These are phyloP conservation scores for Lachnellula arida DNA, from an alignment of 2,329 filamentous ascomycete species.

Conservation along the genomic window DNA sequence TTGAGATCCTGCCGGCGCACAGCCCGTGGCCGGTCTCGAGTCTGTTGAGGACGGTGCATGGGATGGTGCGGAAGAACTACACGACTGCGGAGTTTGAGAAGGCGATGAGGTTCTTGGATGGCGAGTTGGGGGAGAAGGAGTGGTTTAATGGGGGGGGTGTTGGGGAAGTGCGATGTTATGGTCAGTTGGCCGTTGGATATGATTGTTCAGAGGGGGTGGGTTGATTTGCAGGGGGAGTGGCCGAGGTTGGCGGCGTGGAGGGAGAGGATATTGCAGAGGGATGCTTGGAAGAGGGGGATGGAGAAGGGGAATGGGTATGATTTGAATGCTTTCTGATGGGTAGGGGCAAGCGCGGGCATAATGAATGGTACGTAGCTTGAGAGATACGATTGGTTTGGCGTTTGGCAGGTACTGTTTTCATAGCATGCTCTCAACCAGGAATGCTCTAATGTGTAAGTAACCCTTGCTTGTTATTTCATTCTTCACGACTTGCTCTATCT, in stretches of 20 bases:
- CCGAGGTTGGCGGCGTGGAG: slow-evolving; percentile 33
- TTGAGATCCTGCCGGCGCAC: slow-evolving; percentile 20
- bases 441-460: too few species aligned
- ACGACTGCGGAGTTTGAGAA: slow-evolving; percentile 22
- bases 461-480: too few species aligned
- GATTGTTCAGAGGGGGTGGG: slow-evolving; percentile 27
- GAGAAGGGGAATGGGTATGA: slow-evolving; percentile 33
- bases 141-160: slow-evolving; percentile 31
- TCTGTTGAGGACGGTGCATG: slow-evolving; percentile 15
- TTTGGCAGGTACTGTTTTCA: too few species aligned
- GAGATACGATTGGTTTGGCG: too few species aligned
- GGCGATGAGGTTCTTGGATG: slow-evolving; percentile 21
- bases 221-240: slow-evolving; percentile 30
- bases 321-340: slow-evolving; percentile 10
- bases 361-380: too few species aligned
- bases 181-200: slow-evolving; percentile 34
- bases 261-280: slow-evolving; percentile 25
- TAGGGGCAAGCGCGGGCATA: neutral
- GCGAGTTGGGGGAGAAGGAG: slow-evolving; percentile 21
- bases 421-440: too few species aligned
- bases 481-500: too few species aligned
- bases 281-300: slow-evolving; percentile 30
- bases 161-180: slow-evolving; percentile 34
- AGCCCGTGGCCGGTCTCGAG: slow-evolving; percentile 26
- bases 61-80: slow-evolving; percentile 14